These are phyloP conservation scores for Euptelea pleiosperma DNA, from an alignment of 164 flowering plant genomes.

Conservation along the genomic window DNA sequence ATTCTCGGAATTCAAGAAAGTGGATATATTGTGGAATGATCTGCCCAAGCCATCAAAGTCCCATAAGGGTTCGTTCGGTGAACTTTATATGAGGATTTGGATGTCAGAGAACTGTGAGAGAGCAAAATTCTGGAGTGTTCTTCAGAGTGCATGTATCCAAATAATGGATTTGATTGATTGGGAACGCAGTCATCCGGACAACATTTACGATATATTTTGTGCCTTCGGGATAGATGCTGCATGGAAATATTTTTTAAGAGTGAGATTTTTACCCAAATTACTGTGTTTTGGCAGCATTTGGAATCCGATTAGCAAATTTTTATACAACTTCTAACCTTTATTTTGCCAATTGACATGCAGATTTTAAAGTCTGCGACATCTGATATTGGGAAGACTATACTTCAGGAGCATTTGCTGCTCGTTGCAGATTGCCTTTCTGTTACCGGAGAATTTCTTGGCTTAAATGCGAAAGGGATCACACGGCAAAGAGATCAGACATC, in stretches of 20 bases:
- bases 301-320: neutral
- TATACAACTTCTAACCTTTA: neutral
- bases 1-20: conserved; percentile 60
- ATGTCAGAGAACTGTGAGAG: conserved; percentile 38
- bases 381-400: conserved; percentile 66
- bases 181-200: conserved; percentile 84
- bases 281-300: neutral
- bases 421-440: conserved; percentile 63
- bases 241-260: conserved; percentile 54
- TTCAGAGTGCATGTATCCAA: conserved; percentile 48
- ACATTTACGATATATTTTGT: conserved; percentile 38
- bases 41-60: conserved; percentile 24
- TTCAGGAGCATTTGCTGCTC: conserved; percentile 66
- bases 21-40: conserved; percentile 77
- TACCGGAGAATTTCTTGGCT: conserved; percentile 79
- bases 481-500: conserved; percentile 49
- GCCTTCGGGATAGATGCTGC: conserved; percentile 79
- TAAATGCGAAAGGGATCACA: conserved; percentile 62
- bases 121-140: conserved; percentile 48
- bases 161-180: conserved; percentile 80
- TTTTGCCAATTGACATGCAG: conserved; percentile 37
- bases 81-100: conserved; percentile 63
- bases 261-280: conserved; percentile 23
- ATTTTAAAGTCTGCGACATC: conserved; percentile 52
- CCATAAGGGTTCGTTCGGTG: conserved; percentile 34